phyloP scores from a whole-genome alignment of 495 filamentous ascomycete genomes.

The Daldinia caldariorum region DNA sequence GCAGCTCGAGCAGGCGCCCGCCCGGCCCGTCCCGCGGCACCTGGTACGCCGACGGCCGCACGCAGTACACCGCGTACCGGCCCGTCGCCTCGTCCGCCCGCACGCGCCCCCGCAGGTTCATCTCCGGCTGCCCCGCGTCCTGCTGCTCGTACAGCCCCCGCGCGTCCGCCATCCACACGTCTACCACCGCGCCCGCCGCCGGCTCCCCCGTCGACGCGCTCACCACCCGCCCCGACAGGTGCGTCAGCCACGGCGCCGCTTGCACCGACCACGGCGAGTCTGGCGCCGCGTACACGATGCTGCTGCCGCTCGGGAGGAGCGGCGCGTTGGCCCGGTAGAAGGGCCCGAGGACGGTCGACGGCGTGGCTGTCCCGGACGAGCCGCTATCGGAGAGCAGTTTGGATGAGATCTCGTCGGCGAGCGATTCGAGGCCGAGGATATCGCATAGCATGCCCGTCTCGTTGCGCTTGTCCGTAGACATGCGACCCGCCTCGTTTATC shows the following conservation, averaged over 20 bases:
- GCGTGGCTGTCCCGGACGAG: conserved; percentile 61
- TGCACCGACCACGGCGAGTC: conserved; percentile 50
- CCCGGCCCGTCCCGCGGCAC: conserved; percentile 73
- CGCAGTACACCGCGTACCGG: conserved; percentile 71
- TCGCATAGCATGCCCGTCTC: conserved; percentile 78
- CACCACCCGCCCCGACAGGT: conserved; percentile 71
- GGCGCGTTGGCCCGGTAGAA: conserved; percentile 80
- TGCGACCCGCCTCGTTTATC: conserved; percentile 77
- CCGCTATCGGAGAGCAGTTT: conserved; percentile 57
- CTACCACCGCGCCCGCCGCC: conserved; percentile 70
- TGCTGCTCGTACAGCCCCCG: conserved; percentile 86
- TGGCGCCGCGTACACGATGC: conserved; percentile 58
- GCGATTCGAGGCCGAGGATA: conserved; percentile 75
- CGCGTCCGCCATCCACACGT: conserved; percentile 80
- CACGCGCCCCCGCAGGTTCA: conserved; percentile 79
- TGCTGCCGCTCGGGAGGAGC: conserved; percentile 67
- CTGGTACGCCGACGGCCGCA: conserved; percentile 77
- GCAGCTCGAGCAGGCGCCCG: conserved; percentile 60
- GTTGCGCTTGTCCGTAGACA: conserved; percentile 76
- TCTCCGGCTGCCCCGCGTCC: conserved; percentile 74
- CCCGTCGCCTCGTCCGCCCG: conserved; percentile 72
- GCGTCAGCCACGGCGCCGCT: conserved; percentile 64
- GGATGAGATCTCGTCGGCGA: conserved; percentile 82
- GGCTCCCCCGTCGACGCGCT: conserved; percentile 66
- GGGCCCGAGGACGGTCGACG: conserved; percentile 78